A percentile compares a stretch with the other conserved stretches of the same genome.
Conservation (phyloP, 2,329 filamentous ascomycete genomes). For the Pseudodiploospora longispora region DNA sequence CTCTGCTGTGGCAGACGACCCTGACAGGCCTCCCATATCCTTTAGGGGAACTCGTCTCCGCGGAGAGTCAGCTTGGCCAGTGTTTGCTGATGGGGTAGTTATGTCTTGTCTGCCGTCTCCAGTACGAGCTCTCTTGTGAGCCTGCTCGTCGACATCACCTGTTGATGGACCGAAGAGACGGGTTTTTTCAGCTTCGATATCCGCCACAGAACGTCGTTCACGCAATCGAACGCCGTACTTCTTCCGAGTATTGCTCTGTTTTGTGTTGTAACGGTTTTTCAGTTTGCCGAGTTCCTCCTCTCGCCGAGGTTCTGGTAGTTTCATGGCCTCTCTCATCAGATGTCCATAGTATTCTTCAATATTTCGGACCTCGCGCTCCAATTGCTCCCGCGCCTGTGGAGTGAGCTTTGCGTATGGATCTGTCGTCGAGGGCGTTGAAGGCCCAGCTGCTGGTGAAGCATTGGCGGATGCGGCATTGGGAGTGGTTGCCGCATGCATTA, state of each 20-base stretch:
- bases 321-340: slow-evolving; percentile 34
- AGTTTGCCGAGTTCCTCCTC: slow-evolving; percentile 31
- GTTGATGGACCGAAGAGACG: slow-evolving; percentile 20
- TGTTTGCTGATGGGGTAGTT: not conserved
- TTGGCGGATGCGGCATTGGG: not conserved
- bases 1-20: slow-evolving; percentile 27
- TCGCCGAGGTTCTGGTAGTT: slow-evolving; percentile 25
- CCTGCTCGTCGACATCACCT: not conserved
- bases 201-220: slow-evolving; percentile 36
- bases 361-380: slow-evolving; percentile 21
- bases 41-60: slow-evolving; percentile 21
- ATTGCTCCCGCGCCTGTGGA: slow-evolving; percentile 13
- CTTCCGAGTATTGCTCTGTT: slow-evolving; percentile 49
- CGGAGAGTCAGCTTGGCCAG: slow-evolving; percentile 1
- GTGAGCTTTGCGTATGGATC: slow-evolving; percentile 40
- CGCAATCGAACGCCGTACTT: slow-evolving; percentile 49
- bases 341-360: slow-evolving; percentile 29
- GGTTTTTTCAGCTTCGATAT: slow-evolving; percentile 37
- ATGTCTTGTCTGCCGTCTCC: slow-evolving; percentile 6
- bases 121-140: slow-evolving; percentile 18
- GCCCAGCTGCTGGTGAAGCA: not conserved
- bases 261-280: slow-evolving; percentile 46
- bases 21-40: slow-evolving; percentile 27
- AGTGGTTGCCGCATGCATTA: slow-evolving; percentile 1
- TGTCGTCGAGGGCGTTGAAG: slow-evolving; percentile 12